These are phyloP conservation scores for Lagenidium sp. DNA, from an alignment of 352 stramenopile species.

Conservation along the genomic window DNA sequence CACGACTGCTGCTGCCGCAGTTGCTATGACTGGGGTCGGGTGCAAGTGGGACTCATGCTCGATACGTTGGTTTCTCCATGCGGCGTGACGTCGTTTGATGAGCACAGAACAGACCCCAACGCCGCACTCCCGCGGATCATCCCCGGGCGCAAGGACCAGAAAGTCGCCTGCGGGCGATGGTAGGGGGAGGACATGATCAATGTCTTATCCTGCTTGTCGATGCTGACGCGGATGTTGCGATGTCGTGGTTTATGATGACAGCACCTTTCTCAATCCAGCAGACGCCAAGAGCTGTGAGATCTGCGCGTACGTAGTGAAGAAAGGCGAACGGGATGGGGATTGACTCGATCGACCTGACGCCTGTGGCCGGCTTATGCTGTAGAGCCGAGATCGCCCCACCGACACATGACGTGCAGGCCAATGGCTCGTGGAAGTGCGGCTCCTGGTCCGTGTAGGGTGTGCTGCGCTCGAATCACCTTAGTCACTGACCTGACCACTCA, in stretches of 20 bases:
- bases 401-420: conserved; percentile 53
- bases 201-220: neutral
- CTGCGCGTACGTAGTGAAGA: conserved; percentile 39
- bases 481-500: neutral
- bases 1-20: too few species aligned
- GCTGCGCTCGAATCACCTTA: too few species aligned
- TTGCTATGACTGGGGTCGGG: too few species aligned
- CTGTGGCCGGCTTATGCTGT: too few species aligned
- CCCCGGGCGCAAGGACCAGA: conserved; percentile 42
- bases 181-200: conserved; percentile 7
- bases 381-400: conserved; percentile 55
- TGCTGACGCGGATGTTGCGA: neutral
- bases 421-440: conserved; percentile 68
- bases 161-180: conserved; percentile 45
- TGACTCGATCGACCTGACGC: too few species aligned
- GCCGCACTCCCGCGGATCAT: too few species aligned
- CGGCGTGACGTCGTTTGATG: too few species aligned
- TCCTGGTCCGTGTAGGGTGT: conserved; percentile 52
- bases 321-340: neutral
- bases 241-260: conserved; percentile 6
- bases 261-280: conserved; percentile 59
- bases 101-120: too few species aligned
- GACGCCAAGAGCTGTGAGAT: conserved; percentile 51
- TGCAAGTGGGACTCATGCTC: too few species aligned
- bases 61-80: too few species aligned